phyloP scores from a whole-genome alignment of 2,329 filamentous ascomycete genomes.

The Samsoniella hepiali region DNA sequence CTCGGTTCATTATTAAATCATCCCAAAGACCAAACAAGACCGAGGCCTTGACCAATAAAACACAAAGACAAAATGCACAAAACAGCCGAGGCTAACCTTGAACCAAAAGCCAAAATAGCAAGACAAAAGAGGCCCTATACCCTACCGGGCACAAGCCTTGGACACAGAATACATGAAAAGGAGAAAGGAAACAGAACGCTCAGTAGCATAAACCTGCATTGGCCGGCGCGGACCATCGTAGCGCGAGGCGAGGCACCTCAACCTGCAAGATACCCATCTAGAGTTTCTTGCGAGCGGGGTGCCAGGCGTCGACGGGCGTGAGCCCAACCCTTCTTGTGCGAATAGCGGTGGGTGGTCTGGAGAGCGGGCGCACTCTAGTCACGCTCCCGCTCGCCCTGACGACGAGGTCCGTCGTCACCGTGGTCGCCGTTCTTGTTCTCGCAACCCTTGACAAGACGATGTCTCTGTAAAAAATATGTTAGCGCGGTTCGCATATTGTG shows the following conservation, averaged over 20 bases:
- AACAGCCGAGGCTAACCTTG: too few species aligned
- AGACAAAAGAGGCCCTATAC: too few species aligned
- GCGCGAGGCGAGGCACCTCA: too few species aligned
- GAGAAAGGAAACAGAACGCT: too few species aligned
- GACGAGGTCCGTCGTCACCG: slow-evolving; percentile 24
- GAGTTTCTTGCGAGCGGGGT: background rate
- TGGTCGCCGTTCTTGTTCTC: slow-evolving; percentile 36
- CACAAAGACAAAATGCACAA: background rate
- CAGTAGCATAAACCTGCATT: too few species aligned
- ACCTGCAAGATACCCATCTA: background rate
- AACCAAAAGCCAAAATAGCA: too few species aligned
- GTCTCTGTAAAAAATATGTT: slow-evolving; percentile 42
- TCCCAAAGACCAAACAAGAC: background rate
- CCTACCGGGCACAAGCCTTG: too few species aligned
- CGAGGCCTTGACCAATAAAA: background rate
- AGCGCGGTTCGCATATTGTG: slow-evolving; percentile 4
- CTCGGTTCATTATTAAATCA: slow-evolving; percentile 6
- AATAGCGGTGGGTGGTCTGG: background rate
- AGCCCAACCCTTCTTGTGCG: background rate
- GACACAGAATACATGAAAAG: too few species aligned
- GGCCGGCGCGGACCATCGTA: too few species aligned
- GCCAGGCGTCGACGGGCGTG: background rate
- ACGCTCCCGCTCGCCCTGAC: slow-evolving; percentile 21
- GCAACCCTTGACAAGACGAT: slow-evolving; percentile 64
- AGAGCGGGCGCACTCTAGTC: background rate